phyloP scores from a whole-genome alignment of 2,329 filamentous ascomycete genomes.

The Aspergillus texensis region DNA sequence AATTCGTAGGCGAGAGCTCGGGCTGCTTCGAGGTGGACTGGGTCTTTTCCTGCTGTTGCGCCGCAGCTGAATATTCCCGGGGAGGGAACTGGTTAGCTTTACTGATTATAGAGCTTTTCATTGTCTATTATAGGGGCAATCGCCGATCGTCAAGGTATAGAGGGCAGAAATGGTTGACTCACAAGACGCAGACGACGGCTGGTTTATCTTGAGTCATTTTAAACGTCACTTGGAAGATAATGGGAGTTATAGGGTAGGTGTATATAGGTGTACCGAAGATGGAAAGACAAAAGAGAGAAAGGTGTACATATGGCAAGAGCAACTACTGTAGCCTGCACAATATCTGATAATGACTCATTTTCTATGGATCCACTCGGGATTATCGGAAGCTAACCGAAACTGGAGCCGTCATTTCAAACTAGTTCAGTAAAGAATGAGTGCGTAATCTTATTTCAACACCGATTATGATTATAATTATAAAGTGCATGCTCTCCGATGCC shows the following conservation, averaged over 20 bases:
- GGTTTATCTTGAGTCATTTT: slow-evolving; percentile 18
- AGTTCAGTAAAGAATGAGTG: background rate
- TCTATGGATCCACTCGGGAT: background rate
- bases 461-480: background rate
- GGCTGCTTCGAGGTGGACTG: slow-evolving; percentile 76
- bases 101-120: no score
- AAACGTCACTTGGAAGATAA: background rate
- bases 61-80: slow-evolving; percentile 65
- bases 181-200: slow-evolving; percentile 87
- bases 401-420: background rate
- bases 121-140: no score
- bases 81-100: no score
- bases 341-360: background rate
- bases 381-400: background rate
- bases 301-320: background rate
- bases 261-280: background rate
- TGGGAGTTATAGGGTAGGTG: background rate
- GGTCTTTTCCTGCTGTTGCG: slow-evolving; percentile 70
- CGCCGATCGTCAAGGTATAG: no score
- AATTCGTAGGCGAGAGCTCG: slow-evolving; percentile 72
- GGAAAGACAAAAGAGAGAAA: background rate
- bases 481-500: background rate
- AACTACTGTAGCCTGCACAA: background rate
- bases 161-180: slow-evolving; percentile 27
- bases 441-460: background rate